A percentile compares a stretch with the other conserved stretches of the same genome.
These are phyloP conservation scores for Lactarius indigo DNA, from an alignment of 768 basidiomycete species.

Conservation along the genomic window DNA sequence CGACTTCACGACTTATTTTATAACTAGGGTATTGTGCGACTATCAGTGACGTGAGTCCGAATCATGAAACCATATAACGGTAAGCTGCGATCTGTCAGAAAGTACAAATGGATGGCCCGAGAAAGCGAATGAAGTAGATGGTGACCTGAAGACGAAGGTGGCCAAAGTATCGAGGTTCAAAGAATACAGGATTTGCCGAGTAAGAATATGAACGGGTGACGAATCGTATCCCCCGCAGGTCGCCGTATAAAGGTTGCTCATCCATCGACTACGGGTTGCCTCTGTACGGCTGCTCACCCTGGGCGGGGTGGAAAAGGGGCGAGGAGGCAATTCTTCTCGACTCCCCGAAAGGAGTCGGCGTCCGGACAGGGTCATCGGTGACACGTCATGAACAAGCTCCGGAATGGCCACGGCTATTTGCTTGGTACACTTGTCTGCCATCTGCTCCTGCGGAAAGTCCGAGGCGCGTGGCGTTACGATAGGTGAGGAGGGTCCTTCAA, in stretches of 20 bases:
- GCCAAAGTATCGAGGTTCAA: background rate
- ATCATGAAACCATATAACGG: conserved; percentile 7
- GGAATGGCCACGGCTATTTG: background rate
- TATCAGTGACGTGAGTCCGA: background rate
- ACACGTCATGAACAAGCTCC: conserved; percentile 9
- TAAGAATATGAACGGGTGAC: background rate
- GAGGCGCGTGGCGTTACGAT: conserved; percentile 17
- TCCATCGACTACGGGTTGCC: background rate
- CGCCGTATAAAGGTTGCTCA: background rate
- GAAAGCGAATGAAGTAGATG: background rate
- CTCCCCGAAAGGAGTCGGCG: background rate
- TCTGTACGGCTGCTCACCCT: conserved; percentile 14
- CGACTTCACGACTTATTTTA: background rate
- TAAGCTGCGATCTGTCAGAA: background rate
- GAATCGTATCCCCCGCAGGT: background rate
- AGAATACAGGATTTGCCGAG: background rate
- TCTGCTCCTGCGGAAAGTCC: conserved; percentile 5
- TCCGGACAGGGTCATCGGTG: background rate
- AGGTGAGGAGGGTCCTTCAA: conserved; percentile 2
- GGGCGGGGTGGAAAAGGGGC: conserved; percentile 23
- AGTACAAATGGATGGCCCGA: background rate
- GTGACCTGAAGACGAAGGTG: conserved; percentile 6
- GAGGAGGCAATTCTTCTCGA: conserved; percentile 14
- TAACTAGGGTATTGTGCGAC: background rate
- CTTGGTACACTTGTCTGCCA: background rate